Conservation (phyloP, 129 eudicot species). For the Smallanthus sonchifolius region DNA sequence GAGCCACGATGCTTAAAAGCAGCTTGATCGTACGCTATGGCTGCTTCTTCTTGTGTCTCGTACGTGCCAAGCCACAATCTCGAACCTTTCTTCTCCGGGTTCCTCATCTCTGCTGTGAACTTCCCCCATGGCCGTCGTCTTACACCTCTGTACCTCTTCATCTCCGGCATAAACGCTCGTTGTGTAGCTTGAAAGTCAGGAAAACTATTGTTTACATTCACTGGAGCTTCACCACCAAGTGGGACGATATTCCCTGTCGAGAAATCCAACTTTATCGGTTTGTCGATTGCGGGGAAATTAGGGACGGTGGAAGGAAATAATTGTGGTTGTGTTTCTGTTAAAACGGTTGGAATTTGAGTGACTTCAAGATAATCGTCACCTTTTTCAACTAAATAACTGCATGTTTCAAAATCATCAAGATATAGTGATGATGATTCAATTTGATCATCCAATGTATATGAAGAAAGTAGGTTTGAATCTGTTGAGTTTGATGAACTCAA, state of each 20-base stretch:
- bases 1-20: conserved; percentile 35
- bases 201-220: not conserved
- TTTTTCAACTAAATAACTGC: not conserved
- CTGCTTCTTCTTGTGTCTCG: conserved; percentile 33
- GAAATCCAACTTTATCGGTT: not conserved
- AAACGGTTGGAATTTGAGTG: too few species aligned
- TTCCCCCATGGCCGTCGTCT: too few species aligned
- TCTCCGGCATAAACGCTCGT: not conserved
- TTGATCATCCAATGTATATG: not conserved
- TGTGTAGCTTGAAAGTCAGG: not conserved
- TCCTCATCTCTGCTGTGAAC: too few species aligned
- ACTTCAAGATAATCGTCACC: not conserved
- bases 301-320: not conserved
- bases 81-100: too few species aligned
- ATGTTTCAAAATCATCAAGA: not conserved
- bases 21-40: conserved; percentile 36
- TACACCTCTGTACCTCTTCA: conserved; percentile 29
- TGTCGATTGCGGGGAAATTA: not conserved
- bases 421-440: not conserved
- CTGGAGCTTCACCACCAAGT: not conserved
- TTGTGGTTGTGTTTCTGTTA: not conserved
- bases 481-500: not conserved
- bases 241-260: not conserved
- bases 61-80: conserved; percentile 35
- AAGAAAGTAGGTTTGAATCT: too few species aligned